These are phyloP conservation scores for Physocladia obscura DNA, from an alignment of 192 early-diverging fungal genomes.

Conservation along the genomic window DNA sequence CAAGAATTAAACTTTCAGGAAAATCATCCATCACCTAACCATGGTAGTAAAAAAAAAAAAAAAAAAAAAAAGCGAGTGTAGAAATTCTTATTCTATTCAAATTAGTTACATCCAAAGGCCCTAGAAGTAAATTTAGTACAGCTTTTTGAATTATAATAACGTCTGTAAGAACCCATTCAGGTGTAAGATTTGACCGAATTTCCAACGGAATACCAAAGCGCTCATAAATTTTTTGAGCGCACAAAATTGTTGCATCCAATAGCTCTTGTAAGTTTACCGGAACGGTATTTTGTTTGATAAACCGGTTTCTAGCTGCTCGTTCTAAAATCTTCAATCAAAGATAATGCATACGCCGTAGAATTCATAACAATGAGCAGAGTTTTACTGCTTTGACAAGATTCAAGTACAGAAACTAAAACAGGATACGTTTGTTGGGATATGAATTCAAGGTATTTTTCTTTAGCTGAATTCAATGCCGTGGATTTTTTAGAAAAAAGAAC, in stretches of 20 bases:
- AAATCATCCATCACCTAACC: no score
- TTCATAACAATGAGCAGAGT: background rate
- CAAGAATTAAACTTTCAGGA: no score
- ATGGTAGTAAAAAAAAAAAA: background rate
- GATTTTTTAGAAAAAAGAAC: no score
- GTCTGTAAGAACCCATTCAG: constrained; percentile 5
- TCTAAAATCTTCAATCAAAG: background rate
- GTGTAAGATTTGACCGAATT: background rate
- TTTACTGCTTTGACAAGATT: background rate
- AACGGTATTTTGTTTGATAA: background rate
- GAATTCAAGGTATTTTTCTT: background rate
- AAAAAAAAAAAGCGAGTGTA: background rate
- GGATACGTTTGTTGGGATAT: background rate
- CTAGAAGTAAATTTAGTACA: constrained; percentile 1
- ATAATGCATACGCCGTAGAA: background rate
- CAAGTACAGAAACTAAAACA: background rate
- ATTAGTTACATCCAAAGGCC: background rate
- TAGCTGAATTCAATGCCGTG: no score
- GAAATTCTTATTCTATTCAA: background rate
- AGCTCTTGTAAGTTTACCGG: background rate
- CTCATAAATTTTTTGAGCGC: constrained; percentile 10
- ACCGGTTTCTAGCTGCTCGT: background rate
- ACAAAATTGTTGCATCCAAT: background rate
- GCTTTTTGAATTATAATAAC: background rate
- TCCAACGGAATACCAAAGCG: background rate